Conservation (phyloP, 2,329 filamentous ascomycete genomes). For the Fusarium globosum region DNA sequence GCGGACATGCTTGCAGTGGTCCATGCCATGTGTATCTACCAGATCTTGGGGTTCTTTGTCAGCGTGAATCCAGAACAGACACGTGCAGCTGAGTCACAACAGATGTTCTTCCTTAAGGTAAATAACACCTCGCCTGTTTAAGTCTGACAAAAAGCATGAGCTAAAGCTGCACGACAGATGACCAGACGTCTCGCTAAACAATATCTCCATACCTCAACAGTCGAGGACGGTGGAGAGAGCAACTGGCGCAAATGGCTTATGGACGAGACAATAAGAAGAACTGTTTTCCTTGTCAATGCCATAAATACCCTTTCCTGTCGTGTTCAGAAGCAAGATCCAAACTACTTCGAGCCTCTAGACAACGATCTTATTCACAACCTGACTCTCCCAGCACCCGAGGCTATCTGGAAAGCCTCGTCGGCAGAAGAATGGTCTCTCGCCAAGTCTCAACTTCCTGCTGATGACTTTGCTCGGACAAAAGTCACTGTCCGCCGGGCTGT, state of each 20-base stretch:
- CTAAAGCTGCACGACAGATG: background rate
- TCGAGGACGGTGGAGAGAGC: background rate
- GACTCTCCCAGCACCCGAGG: background rate
- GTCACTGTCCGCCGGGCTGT: background rate
- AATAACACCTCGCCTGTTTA: fast-evolving
- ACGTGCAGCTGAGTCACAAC: background rate
- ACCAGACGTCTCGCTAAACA: background rate
- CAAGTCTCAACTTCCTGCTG: background rate
- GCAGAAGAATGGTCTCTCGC: background rate
- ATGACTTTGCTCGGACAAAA: background rate
- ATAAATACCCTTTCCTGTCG: background rate
- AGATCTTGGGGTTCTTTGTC: background rate
- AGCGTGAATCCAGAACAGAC: background rate
- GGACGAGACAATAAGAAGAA: background rate
- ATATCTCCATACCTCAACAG: background rate
- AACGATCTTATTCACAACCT: background rate
- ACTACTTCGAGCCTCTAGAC: background rate
- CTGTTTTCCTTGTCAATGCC: background rate
- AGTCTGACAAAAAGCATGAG: fast-evolving
- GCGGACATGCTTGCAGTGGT: background rate
- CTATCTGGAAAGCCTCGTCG: background rate
- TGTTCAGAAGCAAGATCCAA: background rate
- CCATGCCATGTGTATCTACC: background rate
- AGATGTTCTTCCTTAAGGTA: background rate
- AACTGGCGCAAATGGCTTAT: background rate